Base-by-base conservation (phyloP, 176 grass and related monocot genomes). In the Pontederia crassipes region DNA sequence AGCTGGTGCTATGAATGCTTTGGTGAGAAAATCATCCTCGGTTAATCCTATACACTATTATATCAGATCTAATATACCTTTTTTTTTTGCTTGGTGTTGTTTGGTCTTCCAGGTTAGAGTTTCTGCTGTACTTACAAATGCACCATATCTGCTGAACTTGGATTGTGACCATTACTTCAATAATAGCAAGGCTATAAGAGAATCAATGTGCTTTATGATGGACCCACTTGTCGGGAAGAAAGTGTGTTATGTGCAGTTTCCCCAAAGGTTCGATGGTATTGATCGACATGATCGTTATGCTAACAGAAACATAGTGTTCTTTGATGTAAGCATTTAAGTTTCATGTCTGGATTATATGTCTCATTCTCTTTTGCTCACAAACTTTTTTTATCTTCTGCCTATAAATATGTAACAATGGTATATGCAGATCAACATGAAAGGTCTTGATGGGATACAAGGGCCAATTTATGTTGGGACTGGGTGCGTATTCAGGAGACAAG, bases 191-290 rank as follows among this genome's bases (percentile, higher is more conserved):
- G 89, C 89, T 59, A 58, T 89, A 54, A 85, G 80, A 75, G 89
- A 95, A 66, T 79, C 82, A 75, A 95, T 95, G 89, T 95, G 89
- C 65, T 95, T 95, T 70, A 95, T 95, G 89, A 95, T 95, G 89
- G 89, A 95, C 67, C 89, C 89, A 68, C 75, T 89, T 65, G 73
- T 95, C 48, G 85, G 79, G 17, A 95, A 95, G 76, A 88, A 79
- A 80, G 85, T 88, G 47, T 95, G 89, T 74, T 95, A 78, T 68
- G 89, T 95, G 52, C 89, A 95, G 65, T 95, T 95, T 63, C 89
- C 89, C 10, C 89, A 95, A 72, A 85, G 89, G 62, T 95, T 95
- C 11, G 89, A 95, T 85, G 79, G 89, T 82, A 95, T 95, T 67
- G 89, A 95, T 62, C 66, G 73, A 3, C 72, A 95, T 7, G 89